phyloP scores from a whole-genome alignment of 768 basidiomycete species.

The Bullera alba region DNA sequence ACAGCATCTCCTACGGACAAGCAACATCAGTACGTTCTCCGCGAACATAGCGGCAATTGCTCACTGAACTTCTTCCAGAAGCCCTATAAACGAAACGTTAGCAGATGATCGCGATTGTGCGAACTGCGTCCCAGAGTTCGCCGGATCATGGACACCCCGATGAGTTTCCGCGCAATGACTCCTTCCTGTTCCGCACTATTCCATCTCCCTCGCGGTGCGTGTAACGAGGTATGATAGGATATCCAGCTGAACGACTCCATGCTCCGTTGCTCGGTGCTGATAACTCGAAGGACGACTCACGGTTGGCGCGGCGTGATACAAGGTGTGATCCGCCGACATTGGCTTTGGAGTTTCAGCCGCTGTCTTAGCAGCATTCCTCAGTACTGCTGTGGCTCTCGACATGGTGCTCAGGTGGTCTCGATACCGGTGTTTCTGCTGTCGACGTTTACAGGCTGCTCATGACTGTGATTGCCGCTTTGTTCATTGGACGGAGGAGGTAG shows the following conservation, averaged over 20 bases:
- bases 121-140: no score
- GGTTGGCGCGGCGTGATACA: slow-evolving; percentile 59
- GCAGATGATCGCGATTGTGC: background rate
- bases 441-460: no score
- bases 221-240: no score
- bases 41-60: slow-evolving; percentile 45
- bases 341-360: slow-evolving; percentile 26
- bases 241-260: no score
- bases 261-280: no score
- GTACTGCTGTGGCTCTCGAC: slow-evolving; percentile 18
- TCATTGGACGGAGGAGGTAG: no score
- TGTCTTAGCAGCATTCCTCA: slow-evolving; percentile 27
- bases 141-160: no score
- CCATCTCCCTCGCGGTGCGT: no score
- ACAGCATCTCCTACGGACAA: slow-evolving; percentile 63
- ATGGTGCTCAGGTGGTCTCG: slow-evolving; percentile 5
- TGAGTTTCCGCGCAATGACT: no score
- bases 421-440: no score
- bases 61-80: slow-evolving; percentile 96
- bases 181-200: no score
- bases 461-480: no score
- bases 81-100: slow-evolving; percentile 51
- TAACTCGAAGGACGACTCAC: slow-evolving; percentile 19
- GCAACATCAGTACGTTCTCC: background rate
- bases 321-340: slow-evolving; percentile 69